A percentile compares a stretch with the other conserved stretches of the same genome.
phyloP scores from a whole-genome alignment of 2,329 filamentous ascomycete species.

The Taxawa tesnikishii region DNA sequence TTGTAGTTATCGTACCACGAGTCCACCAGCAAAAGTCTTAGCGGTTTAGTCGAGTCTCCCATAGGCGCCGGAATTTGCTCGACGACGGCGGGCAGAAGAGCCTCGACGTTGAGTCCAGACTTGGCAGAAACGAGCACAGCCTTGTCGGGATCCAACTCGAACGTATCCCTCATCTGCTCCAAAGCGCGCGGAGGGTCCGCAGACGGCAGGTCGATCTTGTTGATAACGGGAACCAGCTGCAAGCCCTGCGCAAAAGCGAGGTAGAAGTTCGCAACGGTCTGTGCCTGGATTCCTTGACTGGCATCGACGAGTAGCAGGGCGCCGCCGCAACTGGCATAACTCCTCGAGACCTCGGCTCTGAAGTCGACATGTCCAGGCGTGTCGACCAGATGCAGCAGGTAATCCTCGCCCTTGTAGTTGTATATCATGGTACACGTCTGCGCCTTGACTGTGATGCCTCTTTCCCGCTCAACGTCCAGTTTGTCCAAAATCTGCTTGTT shows the following conservation, averaged over 20 bases:
- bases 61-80: slow-evolving; percentile 70
- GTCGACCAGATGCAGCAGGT: slow-evolving; percentile 88
- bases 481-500: slow-evolving; percentile 98
- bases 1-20: slow-evolving; percentile 98
- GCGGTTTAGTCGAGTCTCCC: slow-evolving; percentile 59
- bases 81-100: slow-evolving; percentile 75
- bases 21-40: slow-evolving; percentile 82
- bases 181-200: slow-evolving; percentile 79
- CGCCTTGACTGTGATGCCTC: slow-evolving; percentile 96
- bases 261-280: slow-evolving; percentile 98
- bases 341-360: slow-evolving; percentile 85
- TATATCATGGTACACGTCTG: slow-evolving; percentile 98
- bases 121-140: slow-evolving; percentile 81
- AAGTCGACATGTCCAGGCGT: slow-evolving; percentile 98
- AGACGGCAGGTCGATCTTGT: slow-evolving; percentile 89
- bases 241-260: slow-evolving; percentile 88
- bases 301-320: slow-evolving; percentile 89
- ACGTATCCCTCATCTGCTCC: slow-evolving; percentile 72
- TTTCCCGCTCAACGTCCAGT: slow-evolving; percentile 88
- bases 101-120: slow-evolving; percentile 76
- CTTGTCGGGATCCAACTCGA: slow-evolving; percentile 71
- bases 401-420: slow-evolving; percentile 72
- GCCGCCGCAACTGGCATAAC: slow-evolving; percentile 91
- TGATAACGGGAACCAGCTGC: slow-evolving; percentile 78
- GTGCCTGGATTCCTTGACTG: slow-evolving; percentile 90